Percentiles rank a stretch among this genome's conserved stretches.
Evolutionary conservation across 1,284 basidiomycete species (phyloP).

Genomic region (Marasmius sp.): DNA sequence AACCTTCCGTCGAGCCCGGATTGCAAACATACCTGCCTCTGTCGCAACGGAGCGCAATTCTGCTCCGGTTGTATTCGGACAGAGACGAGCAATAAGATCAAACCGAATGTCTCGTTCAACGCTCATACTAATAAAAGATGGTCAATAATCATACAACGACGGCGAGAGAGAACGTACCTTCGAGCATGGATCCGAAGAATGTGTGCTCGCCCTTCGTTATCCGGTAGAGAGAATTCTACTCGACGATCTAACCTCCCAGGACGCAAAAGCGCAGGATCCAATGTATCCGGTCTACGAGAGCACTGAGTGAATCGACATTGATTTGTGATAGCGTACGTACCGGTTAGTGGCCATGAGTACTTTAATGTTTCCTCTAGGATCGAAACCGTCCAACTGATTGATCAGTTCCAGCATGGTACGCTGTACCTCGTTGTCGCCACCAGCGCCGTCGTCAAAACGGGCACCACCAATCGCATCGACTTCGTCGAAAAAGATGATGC

Average conservation of each 20-base stretch:
- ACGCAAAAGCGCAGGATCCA: constrained; percentile 95
- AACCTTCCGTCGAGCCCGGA: constrained; percentile 94
- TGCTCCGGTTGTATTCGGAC: constrained; percentile 97
- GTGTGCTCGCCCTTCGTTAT: constrained; percentile 95
- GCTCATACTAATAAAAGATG: constrained; percentile 74
- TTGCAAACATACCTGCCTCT: constrained; percentile 99
- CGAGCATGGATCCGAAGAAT: constrained; percentile 97
- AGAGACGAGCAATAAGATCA: constrained; percentile 94
- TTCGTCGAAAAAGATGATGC: constrained; percentile 99
- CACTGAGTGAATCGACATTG: constrained; percentile 7
- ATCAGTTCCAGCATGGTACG: constrained; percentile 99
- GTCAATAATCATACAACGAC: constrained; percentile 1
- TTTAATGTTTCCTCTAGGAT: constrained; percentile 98
- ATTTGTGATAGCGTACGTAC: constrained; percentile 37
- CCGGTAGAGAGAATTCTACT: constrained; percentile 94
- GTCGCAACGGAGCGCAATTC: constrained; percentile 97
- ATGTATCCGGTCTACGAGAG: constrained; percentile 83
- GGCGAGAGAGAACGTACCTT: constrained; percentile 53
- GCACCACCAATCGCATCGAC: constrained; percentile 98
- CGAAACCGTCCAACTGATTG: constrained; percentile 98
- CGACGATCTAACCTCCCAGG: constrained; percentile 96
- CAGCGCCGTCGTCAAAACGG: constrained; percentile 98
- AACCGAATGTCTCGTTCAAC: constrained; percentile 97
- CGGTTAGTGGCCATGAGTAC: constrained; percentile 99
- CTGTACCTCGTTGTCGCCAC: constrained; percentile 99